Base-by-base conservation (phyloP, 2,329 filamentous ascomycete species). In the Xylariomycetidae sp. region DNA sequence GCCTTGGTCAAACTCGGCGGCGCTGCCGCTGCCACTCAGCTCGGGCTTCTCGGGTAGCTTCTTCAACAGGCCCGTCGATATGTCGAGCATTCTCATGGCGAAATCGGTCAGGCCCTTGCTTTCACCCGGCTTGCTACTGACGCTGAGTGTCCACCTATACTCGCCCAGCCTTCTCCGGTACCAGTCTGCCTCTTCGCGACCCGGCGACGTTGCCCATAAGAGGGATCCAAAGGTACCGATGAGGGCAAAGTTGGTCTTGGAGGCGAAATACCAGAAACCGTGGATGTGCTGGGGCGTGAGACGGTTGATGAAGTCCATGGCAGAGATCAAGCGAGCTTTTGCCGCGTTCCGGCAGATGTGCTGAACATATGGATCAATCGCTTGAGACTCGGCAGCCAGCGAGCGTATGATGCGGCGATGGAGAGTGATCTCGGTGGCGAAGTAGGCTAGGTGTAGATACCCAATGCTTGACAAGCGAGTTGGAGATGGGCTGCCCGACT, bases 241-340 rank as follows among this genome's bases (percentile, higher is more conserved):
- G 9, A 97, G 72, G 0, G 90, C 89, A 62, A 97, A 96, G 61
- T 95, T 95, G 23, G 85, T 85, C 51, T 88, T 86, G 25, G 83
- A 87, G 2, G 85, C 81, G 54, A 89, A 90, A 56, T 85, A 89
- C 90, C 90, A 97, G 63, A 96, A 96, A 0, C 87, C 77, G n/a
- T 83, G 80, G 18, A 96, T 72, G 51, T 97, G 89, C 22, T 82
- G 78, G 1, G 88, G 87, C 27, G 85, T 88, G 19, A 97, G 75
- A 1, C 90, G 82, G 62, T 96, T 96, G 50, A 95, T 88, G 61
- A 96, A 95, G 58, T 97, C 90, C 85, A 97, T 94, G 44, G 89
- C 88, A 15, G 86, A 94, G 54, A 96, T 95, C 20, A 97, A 74
- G 5, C 90, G 83, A 0, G 90, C 94, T 59, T 96, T 96, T 33